phyloP scores from a whole-genome alignment of 768 basidiomycete species.

The Nidularia pulvinata region DNA sequence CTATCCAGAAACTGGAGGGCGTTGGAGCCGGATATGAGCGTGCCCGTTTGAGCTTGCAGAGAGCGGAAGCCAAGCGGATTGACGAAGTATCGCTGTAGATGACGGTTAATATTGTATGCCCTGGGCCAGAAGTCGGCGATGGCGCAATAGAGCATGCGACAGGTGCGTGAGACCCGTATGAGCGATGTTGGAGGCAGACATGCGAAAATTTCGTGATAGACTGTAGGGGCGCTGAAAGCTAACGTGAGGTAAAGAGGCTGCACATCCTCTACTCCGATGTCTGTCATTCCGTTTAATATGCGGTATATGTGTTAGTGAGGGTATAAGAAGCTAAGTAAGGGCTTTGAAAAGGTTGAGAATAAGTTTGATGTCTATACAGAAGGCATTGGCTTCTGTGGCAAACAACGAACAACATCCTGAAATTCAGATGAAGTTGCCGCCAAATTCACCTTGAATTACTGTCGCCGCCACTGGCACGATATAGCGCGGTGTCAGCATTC shows the following conservation, averaged over 20 bases:
- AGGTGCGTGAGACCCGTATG: not conserved
- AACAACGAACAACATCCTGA: no score
- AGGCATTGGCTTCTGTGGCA: no score
- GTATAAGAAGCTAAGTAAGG: no score
- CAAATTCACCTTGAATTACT: no score
- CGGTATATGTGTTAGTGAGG: no score
- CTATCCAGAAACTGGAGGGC: slow-evolving; percentile 1
- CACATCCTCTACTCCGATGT: not conserved
- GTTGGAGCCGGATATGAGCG: not conserved
- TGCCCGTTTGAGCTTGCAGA: not conserved
- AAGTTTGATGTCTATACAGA: no score
- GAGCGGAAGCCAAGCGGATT: not conserved
- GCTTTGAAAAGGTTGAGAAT: no score
- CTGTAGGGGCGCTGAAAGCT: not conserved
- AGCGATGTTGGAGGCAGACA: not conserved
- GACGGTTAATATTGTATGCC: not conserved
- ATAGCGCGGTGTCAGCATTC: no score
- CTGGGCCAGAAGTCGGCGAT: not conserved
- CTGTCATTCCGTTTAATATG: no score
- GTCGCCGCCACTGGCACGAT: no score
- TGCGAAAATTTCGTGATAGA: not conserved
- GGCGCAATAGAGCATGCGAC: not conserved
- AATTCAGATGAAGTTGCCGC: no score
- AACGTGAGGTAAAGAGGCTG: not conserved
- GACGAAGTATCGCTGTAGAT: not conserved